Evolutionary conservation across 441 rosid genomes (phyloP).

Genomic region (Isatis lusitanica): DNA sequence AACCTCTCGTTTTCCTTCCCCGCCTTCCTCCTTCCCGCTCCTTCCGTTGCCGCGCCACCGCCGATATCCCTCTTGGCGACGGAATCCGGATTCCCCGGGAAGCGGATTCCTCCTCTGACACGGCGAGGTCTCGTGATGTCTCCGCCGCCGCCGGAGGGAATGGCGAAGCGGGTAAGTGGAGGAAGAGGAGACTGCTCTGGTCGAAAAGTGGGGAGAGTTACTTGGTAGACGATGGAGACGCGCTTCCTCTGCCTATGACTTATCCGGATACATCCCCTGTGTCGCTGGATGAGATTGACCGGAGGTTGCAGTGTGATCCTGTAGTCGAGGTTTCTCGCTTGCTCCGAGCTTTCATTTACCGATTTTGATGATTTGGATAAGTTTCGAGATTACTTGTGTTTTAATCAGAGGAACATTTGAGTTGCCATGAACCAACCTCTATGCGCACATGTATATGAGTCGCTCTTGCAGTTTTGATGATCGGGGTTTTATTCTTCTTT

Average conservation of each 20-base stretch:
- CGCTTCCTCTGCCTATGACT: constrained; percentile 96
- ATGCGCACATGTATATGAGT: neutral
- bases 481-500: neutral
- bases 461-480: neutral
- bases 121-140: constrained; percentile 36
- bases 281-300: constrained; percentile 66
- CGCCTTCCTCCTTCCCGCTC: constrained; percentile 36
- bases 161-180: constrained; percentile 46
- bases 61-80: constrained; percentile 50
- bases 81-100: constrained; percentile 46
- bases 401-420: neutral
- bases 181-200: constrained; percentile 74
- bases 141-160: constrained; percentile 35
- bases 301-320: constrained; percentile 75
- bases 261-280: constrained; percentile 81
- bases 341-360: neutral
- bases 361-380: constrained; percentile 16
- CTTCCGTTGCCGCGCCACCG: constrained; percentile 60
- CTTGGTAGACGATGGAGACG: constrained; percentile 62
- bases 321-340: constrained; percentile 42
- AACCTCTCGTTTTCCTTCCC: constrained; percentile 36
- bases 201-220: constrained; percentile 76
- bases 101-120: constrained; percentile 39
- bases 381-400: neutral
- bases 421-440: neutral